phyloP scores from a whole-genome alignment of 2,329 filamentous ascomycete genomes.

The Paraphaeosphaeria sporulosa region DNA sequence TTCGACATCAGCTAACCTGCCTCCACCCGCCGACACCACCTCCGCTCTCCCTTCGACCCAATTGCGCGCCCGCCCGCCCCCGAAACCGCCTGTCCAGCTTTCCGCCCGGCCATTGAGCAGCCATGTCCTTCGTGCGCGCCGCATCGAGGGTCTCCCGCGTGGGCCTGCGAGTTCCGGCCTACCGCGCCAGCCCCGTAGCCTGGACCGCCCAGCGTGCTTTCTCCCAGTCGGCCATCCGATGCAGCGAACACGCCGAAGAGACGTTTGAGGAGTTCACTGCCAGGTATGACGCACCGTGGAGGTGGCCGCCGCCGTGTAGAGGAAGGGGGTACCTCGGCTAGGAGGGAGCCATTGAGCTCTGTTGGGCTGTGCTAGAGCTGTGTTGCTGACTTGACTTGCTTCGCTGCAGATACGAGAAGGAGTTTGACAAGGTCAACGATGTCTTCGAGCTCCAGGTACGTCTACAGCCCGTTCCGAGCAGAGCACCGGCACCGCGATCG shows the following conservation, averaged over 20 bases:
- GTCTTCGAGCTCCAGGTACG: slow-evolving; percentile 99
- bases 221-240: slow-evolving; percentile 58
- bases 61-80: slow-evolving; percentile 31
- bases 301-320: slow-evolving; percentile 21
- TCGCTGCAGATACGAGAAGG: slow-evolving; percentile 89
- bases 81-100: slow-evolving; percentile 29
- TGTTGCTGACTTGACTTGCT: slow-evolving; percentile 36
- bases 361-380: slow-evolving; percentile 29
- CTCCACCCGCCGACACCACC: slow-evolving; percentile 30
- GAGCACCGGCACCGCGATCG: slow-evolving; percentile 25
- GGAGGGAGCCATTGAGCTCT: slow-evolving; percentile 37
- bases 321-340: slow-evolving; percentile 25
- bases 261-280: slow-evolving; percentile 98
- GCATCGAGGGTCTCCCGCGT: slow-evolving; percentile 44
- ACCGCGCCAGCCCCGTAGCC: slow-evolving; percentile 43
- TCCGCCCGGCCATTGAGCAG: slow-evolving; percentile 35
- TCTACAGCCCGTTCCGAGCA: slow-evolving; percentile 21
- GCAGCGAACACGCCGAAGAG: slow-evolving; percentile 78
- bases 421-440: slow-evolving; percentile 96
- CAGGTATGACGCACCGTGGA: slow-evolving; percentile 69
- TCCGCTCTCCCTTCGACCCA: slow-evolving; percentile 31
- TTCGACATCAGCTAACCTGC: slow-evolving; percentile 11
- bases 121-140: slow-evolving; percentile 50
- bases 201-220: slow-evolving; percentile 52
- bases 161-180: slow-evolving; percentile 44